Base-by-base conservation (phyloP, 805 yeast genomes). In the Kuraishia piskuri region DNA sequence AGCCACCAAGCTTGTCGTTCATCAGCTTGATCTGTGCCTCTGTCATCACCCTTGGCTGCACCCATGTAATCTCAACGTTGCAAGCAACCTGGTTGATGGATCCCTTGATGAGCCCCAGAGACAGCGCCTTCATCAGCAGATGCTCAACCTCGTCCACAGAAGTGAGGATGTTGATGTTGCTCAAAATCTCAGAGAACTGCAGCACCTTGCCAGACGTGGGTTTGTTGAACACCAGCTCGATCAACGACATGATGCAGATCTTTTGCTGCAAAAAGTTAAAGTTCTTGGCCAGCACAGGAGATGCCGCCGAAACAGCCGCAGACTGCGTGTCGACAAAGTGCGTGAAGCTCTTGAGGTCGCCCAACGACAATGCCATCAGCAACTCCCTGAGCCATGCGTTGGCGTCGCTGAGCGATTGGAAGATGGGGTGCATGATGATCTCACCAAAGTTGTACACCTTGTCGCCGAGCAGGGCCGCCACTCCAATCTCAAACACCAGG, bases 391-490 rank as follows among this genome's bases (percentile, higher is more conserved):
- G 72, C 96, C 96, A 90, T 48, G 73, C 72, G 46, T 79, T 68
- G 52, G 72, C 75, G 24, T 71, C 71, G 21, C 66, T 58, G 46
- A 86, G 76, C 45, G 74, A 68, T 46, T 72, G 65, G 68, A 90
- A 78, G 49, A 92, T 83, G 48, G 94, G 96, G 69, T 92, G 98
- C 67, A 90, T 82, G 56, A 94, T 78, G 57, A 94, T 79, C 71
- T 94, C 99, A 51, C 98, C 98, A 69, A 94, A 94, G 72, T 92
- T 94, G 75, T 90, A 94, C 61, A 92, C 88, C 63, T 81, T 84
- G 64, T 90, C 96, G 50, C 97, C 98, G 61, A 92, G 76, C 55
- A 94, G 73, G 0, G 97, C 98, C 31, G 96, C 84, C 49, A 90
- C 76, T 55, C 92, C 79, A 59, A 92, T 79, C 59, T 92, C 96